phyloP scores from a whole-genome alignment of 345 rosid genomes.

The Eucalyptus shirleyi region DNA sequence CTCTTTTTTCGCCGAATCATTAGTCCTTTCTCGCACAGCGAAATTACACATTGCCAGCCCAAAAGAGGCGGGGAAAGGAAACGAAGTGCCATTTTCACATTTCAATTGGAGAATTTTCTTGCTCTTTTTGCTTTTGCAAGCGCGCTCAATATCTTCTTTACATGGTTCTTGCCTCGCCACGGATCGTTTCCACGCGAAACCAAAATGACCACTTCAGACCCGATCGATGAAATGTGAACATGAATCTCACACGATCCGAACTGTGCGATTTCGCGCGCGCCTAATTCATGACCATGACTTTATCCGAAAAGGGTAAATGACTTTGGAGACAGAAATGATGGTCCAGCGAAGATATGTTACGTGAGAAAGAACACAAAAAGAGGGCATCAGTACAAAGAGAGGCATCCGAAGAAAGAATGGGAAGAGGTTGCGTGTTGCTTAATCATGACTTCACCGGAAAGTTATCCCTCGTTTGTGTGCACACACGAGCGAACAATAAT shows the following conservation, averaged over 20 bases:
- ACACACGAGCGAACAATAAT: not conserved
- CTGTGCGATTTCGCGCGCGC: not conserved
- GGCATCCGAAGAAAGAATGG: slow-evolving; percentile 12
- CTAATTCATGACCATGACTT: not conserved
- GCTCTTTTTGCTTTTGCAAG: not conserved
- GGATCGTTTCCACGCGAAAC: not conserved
- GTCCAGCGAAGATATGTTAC: not conserved
- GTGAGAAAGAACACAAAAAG: not conserved
- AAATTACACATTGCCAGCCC: not conserved
- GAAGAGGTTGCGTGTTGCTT: not conserved
- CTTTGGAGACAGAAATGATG: slow-evolving; percentile 7
- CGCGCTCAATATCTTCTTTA: not conserved
- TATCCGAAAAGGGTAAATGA: slow-evolving; percentile 5
- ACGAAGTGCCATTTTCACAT: not conserved
- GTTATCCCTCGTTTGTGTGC: not conserved
- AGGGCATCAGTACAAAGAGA: not conserved
- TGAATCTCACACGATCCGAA: not conserved
- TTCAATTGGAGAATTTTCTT: not conserved
- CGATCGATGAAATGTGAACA: not conserved
- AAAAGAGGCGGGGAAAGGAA: not conserved
- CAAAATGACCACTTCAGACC: not conserved
- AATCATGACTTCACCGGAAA: not conserved
- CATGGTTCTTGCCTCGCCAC: not conserved
- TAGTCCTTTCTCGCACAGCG: not conserved
- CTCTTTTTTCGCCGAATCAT: not conserved